Evolutionary conservation across 2,329 filamentous ascomycete species (phyloP).

Genomic region (Colletotrichum spinosum): DNA sequence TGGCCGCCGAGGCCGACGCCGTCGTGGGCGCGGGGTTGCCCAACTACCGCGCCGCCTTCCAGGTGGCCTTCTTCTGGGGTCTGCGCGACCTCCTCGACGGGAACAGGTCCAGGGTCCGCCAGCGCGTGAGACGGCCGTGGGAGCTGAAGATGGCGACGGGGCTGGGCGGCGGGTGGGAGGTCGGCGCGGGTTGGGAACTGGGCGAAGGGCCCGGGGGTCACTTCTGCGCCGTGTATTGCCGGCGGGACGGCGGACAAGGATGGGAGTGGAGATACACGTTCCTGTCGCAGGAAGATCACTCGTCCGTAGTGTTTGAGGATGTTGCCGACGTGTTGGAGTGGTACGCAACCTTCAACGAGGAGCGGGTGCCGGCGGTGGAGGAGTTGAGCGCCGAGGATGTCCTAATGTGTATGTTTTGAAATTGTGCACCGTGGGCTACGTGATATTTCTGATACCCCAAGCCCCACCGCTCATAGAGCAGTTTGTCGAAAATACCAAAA

Average conservation of each 20-base stretch:
- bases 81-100: not conserved
- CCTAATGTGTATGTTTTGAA: not conserved
- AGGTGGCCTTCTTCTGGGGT: not conserved
- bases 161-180: conserved; percentile 4
- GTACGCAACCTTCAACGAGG: conserved; percentile 6
- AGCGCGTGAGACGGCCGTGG: not conserved
- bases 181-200: conserved; percentile 4
- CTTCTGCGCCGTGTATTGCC: conserved; percentile 16
- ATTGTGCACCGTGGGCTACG: too few species aligned
- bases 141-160: conserved; percentile 3
- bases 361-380: not conserved
- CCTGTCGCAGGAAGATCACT: conserved; percentile 1
- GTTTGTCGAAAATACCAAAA: not conserved
- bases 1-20: not conserved
- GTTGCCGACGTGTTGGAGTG: conserved; percentile 6
- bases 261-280: conserved; percentile 14
- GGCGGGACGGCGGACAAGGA: not conserved
- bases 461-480: too few species aligned
- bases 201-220: conserved; percentile 3
- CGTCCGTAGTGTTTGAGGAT: conserved; percentile 1
- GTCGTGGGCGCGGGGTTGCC: conserved; percentile 1
- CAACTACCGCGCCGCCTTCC: not conserved
- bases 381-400: conserved; percentile 1
- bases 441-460: too few species aligned
- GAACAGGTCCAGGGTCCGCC: not conserved